Evolutionary conservation across 2,329 filamentous ascomycete species (phyloP), one percentile per base, ranked within the genome.

Genomic region (Fusarium temperatum): DNA sequence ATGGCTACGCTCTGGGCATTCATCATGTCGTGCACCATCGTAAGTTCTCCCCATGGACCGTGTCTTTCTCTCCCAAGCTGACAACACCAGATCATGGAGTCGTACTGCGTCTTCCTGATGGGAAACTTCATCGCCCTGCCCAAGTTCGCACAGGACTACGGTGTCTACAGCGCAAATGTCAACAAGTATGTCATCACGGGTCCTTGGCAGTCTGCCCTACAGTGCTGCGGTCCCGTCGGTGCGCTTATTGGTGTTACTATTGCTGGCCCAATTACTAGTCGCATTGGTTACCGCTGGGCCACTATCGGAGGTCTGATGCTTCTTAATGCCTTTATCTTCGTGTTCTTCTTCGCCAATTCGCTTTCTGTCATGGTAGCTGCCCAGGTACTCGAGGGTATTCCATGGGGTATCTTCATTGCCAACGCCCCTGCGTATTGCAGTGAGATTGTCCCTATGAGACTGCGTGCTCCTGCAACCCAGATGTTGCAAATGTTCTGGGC

Each of bases 401-500:
- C 81, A 1, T 91, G 89, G 89, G 89, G 89, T 26, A 86, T 91
- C 76, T 91, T 91, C 80, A 89, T 90, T 69, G 88, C 89, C 76
- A 90, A 90, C 78, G 84, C 89, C 12, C 89, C 89, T 6, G 89
- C 89, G 6, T 90, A 91, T 82, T 88, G 87, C 80, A 83, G 82
- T 75, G 89, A 91, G 77, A 89, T 91, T 56, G 88, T 89, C 88
- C 89, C 2, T 82, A 91, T 51, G 81, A 82, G 74, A 28, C 82
- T 91, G 47, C 83, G 89, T 78, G 89, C 86, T 65, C 86, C 88
- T 45, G 84, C 84, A 20, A 91, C 89, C 5, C 87, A 88, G 76
- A 90, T 88, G 82, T 74, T 91, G 78, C 89, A 91, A 78, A 91
- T 91, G 89, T 88, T 88, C 81, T 91, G 89, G 89, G 87, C 88